Conservation (phyloP, 2,329 filamentous ascomycete genomes). For the Calonectria naviculata region DNA sequence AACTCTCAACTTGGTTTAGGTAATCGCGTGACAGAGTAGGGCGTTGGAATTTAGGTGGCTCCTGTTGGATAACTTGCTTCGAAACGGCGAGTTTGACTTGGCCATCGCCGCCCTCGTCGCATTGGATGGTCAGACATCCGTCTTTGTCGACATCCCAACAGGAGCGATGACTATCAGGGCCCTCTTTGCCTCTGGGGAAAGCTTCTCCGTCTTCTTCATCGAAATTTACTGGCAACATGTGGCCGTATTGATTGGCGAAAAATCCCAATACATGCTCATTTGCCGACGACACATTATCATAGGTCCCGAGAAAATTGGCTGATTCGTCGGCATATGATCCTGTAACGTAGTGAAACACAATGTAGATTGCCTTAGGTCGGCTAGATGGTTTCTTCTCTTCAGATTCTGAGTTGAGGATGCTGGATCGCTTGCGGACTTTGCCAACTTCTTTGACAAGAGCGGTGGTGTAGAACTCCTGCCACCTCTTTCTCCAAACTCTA, state of each 20-base stretch:
- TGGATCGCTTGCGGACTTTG: background rate
- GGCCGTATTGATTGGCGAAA: background rate
- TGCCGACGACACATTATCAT: background rate
- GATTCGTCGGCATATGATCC: background rate
- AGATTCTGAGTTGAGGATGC: background rate
- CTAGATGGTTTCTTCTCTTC: rapidly evolving
- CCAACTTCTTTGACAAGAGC: background rate
- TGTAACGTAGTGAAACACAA: background rate
- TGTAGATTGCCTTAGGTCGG: background rate
- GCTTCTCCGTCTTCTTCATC: background rate
- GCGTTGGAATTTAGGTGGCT: background rate
- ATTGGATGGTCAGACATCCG: background rate
- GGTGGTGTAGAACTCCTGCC: background rate
- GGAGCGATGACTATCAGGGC: background rate
- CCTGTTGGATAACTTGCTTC: background rate
- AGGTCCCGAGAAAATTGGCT: background rate
- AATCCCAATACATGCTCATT: background rate
- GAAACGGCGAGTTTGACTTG: background rate
- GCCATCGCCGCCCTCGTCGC: background rate
- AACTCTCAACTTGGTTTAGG: background rate
- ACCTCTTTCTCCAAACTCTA: background rate
- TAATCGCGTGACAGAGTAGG: too few relatives aligned
- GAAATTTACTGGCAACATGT: background rate
- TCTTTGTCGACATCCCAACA: background rate
- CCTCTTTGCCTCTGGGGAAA: too few relatives aligned